A percentile compares a stretch with the other conserved stretches of the same genome.
Evolutionary conservation across 352 stramenopile genomes (phyloP).

Genomic region (Phytophthora sojae): DNA sequence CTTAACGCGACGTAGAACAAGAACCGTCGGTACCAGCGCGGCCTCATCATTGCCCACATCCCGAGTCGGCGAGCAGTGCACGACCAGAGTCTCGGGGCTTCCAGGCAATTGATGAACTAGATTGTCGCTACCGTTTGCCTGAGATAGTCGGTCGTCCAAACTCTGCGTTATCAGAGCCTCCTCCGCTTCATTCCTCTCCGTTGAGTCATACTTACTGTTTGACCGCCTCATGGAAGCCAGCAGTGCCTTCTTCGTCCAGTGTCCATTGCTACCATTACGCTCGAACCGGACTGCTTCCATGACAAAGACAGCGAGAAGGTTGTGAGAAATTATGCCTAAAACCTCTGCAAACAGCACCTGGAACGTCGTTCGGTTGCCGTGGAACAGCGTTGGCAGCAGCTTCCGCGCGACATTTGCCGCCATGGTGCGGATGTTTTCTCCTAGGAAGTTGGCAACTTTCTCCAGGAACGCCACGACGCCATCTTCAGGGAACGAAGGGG

Average conservation of each 20-base stretch:
- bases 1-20: constrained; percentile 59
- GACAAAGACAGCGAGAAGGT: constrained; percentile 51
- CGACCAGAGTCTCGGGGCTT: constrained; percentile 31
- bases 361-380: constrained; percentile 67
- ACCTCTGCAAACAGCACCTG: constrained; percentile 44
- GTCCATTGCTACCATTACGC: constrained; percentile 2
- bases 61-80: constrained; percentile 33
- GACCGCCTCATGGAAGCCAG: constrained; percentile 18
- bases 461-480: constrained; percentile 65
- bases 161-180: background rate
- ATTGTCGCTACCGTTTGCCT: background rate
- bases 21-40: constrained; percentile 26
- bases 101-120: constrained; percentile 16
- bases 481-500: constrained; percentile 52
- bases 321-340: constrained; percentile 44
- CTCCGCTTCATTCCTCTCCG: background rate
- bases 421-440: constrained; percentile 49
- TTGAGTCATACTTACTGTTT: background rate
- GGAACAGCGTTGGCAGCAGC: constrained; percentile 51
- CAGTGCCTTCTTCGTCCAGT: constrained; percentile 9
- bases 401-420: constrained; percentile 29
- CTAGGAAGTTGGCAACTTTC: constrained; percentile 55
- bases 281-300: constrained; percentile 45
- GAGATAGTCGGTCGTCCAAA: background rate
- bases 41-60: constrained; percentile 41